Base-by-base conservation (phyloP, 2,329 filamentous ascomycete genomes). In the Pseudofabraea citricarpa region DNA sequence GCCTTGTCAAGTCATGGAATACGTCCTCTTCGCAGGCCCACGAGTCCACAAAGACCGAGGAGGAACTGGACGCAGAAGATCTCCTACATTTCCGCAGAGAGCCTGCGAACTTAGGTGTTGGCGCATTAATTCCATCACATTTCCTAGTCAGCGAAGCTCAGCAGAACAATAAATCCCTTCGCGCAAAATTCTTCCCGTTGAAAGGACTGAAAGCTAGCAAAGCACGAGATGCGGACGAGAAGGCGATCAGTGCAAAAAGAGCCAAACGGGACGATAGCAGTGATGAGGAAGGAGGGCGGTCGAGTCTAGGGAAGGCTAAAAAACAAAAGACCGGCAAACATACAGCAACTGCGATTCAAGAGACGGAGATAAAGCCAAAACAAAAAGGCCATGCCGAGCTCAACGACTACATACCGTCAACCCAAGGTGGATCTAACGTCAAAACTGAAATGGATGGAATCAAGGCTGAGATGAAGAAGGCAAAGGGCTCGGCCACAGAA, bases 281-380 rank as follows among this genome's bases (percentile, higher is more conserved):
- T 39, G 62, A 64, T 46, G 62, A 65, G 23, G 62, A 63, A 18
- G 57, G 56, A 38, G 60, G 62, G 2, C 51, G 62, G 36, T 61
- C 61, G 41, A 50, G 49, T n/a, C 32, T 63, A 22, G 60, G 61
- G 23, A 60, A 53, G 33, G 56, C 57, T 27, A 63, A 63, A 54
- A 63, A 62, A 36, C 22, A 51, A 31, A 60, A 56, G 32, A 48
- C 39, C 9, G 42, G 19, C 35, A 37, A 22, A 19, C 20, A 40
- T 22, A 22, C 21, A n/a, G 35, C 35, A 22, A 12, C 35, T 4
- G 35, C n/a, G n/a, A n/a, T n/a, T n/a, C n/a, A n/a, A n/a, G n/a
- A n/a, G n/a, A n/a, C n/a, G n/a, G n/a, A n/a, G n/a, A n/a, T n/a
- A n/a, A n/a, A n/a, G n/a, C n/a, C n/a, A n/a, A n/a, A n/a, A n/a